Conservation (phyloP, 192 early-diverging fungal species). For the Chytriomyces sp. region DNA sequence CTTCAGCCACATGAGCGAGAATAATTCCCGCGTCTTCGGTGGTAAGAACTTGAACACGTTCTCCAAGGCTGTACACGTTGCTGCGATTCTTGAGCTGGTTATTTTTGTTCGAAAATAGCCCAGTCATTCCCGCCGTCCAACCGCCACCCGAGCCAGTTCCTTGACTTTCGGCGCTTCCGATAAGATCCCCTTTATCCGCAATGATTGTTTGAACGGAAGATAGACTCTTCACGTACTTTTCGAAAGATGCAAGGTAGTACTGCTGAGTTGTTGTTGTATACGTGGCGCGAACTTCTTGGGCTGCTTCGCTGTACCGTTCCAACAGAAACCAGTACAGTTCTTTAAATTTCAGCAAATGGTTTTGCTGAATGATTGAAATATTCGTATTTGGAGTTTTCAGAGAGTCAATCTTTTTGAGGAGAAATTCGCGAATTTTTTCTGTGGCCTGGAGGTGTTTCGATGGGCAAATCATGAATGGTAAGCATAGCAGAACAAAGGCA, state of each 20-base stretch:
- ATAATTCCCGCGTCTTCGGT: slow-evolving; percentile 85
- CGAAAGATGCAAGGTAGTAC: slow-evolving; percentile 91
- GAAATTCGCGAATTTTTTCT: slow-evolving; percentile 85
- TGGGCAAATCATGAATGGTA: background rate
- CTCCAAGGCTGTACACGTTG: slow-evolving; percentile 84
- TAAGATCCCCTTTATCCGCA: slow-evolving; percentile 83
- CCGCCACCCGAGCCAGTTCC: background rate
- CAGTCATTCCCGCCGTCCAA: slow-evolving; percentile 17
- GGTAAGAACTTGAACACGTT: slow-evolving; percentile 78
- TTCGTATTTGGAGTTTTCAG: slow-evolving; percentile 91
- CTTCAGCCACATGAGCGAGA: slow-evolving; percentile 77
- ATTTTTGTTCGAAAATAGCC: slow-evolving; percentile 63
- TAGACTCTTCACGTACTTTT: slow-evolving; percentile 80
- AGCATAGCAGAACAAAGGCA: background rate
- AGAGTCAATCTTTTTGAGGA: slow-evolving; percentile 83
- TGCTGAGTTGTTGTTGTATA: slow-evolving; percentile 85
- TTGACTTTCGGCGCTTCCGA: slow-evolving; percentile 79
- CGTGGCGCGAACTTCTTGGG: slow-evolving; percentile 81
- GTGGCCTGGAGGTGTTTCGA: slow-evolving; percentile 58
- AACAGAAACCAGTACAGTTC: slow-evolving; percentile 90
- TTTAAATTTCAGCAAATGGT: slow-evolving; percentile 88
- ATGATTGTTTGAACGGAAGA: slow-evolving; percentile 74
- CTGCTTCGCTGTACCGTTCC: slow-evolving; percentile 85
- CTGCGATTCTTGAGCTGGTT: slow-evolving; percentile 74
- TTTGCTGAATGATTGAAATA: slow-evolving; percentile 90